phyloP scores from a whole-genome alignment of 352 stramenopile species.

The Thraustotheca clavata region DNA sequence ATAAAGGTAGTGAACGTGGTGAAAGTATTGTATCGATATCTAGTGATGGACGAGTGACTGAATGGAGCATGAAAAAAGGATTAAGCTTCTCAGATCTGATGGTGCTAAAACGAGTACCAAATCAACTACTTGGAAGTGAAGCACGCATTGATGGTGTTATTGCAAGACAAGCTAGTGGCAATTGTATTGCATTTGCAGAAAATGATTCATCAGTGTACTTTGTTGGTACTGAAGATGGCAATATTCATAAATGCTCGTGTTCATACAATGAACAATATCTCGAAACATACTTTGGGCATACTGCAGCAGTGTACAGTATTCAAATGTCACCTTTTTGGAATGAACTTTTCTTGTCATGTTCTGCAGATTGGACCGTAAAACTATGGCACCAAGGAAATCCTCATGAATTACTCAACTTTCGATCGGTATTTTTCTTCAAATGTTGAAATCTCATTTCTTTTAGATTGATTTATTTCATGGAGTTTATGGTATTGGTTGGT shows the following conservation, averaged over 20 bases:
- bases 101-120: slow-evolving; percentile 82
- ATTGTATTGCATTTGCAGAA: slow-evolving; percentile 80
- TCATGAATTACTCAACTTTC: slow-evolving; percentile 55
- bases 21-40: slow-evolving; percentile 88
- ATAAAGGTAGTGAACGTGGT: slow-evolving; percentile 67
- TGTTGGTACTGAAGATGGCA: slow-evolving; percentile 85
- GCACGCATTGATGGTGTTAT: slow-evolving; percentile 78
- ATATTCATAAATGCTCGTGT: slow-evolving; percentile 88
- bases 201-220: slow-evolving; percentile 83
- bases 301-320: slow-evolving; percentile 84
- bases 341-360: slow-evolving; percentile 83
- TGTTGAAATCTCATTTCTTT: slow-evolving; percentile 6
- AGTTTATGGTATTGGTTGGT: slow-evolving; percentile 83
- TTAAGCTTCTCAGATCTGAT: slow-evolving; percentile 84
- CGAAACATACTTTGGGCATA: slow-evolving; percentile 84
- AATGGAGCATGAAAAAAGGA: slow-evolving; percentile 92
- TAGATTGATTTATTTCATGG: slow-evolving; percentile 66
- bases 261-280: slow-evolving; percentile 94
- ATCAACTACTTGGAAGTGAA: slow-evolving; percentile 53
- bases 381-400: slow-evolving; percentile 65
- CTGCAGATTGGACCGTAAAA: slow-evolving; percentile 85
- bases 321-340: slow-evolving; percentile 79
- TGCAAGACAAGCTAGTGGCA: slow-evolving; percentile 75
- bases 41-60: slow-evolving; percentile 84
- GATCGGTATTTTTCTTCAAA: slow-evolving; percentile 26